A percentile compares a stretch with the other conserved stretches of the same genome.
phyloP scores from a whole-genome alignment of 371 early-diverging fungal genomes.

The Mortierella sp. region DNA sequence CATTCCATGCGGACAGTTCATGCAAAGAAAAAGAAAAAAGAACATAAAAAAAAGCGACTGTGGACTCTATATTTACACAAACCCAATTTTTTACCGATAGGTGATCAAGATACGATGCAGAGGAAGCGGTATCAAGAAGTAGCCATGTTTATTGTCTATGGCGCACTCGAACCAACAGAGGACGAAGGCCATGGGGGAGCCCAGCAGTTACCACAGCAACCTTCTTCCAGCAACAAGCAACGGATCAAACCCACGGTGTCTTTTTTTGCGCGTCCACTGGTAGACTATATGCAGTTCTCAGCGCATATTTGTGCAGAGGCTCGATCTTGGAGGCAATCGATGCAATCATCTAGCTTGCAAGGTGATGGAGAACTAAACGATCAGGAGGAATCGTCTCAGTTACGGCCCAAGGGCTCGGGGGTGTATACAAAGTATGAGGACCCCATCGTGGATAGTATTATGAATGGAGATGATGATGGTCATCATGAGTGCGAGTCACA shows the following conservation, averaged over 20 bases:
- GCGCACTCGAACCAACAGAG: background rate
- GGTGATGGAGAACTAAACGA: too few species aligned
- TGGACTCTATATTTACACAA: too few species aligned
- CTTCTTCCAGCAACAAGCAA: background rate
- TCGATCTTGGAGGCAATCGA: conserved; percentile 10
- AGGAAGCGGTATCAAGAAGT: conserved; percentile 21
- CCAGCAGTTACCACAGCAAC: background rate
- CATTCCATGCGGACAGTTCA: too few species aligned
- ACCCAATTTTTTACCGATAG: too few species aligned
- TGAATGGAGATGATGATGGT: conserved; percentile 21
- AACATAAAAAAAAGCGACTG: too few species aligned
- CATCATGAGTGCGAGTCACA: background rate
- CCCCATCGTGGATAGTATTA: conserved; percentile 26
- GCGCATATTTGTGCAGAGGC: conserved; percentile 21
- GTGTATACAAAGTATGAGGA: conserved; percentile 17
- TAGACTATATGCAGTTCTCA: conserved; percentile 24
- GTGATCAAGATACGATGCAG: background rate
- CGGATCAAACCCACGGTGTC: conserved; percentile 14
- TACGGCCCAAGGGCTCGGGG: too few species aligned
- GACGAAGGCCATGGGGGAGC: conserved; percentile 6
- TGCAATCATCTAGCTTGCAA: background rate
- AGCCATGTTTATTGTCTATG: conserved; percentile 37
- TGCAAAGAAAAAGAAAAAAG: too few species aligned
- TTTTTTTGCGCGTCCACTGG: conserved; percentile 33
- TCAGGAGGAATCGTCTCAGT: background rate